Conservation (phyloP, 768 basidiomycete genomes). For the Collybia sordida region DNA sequence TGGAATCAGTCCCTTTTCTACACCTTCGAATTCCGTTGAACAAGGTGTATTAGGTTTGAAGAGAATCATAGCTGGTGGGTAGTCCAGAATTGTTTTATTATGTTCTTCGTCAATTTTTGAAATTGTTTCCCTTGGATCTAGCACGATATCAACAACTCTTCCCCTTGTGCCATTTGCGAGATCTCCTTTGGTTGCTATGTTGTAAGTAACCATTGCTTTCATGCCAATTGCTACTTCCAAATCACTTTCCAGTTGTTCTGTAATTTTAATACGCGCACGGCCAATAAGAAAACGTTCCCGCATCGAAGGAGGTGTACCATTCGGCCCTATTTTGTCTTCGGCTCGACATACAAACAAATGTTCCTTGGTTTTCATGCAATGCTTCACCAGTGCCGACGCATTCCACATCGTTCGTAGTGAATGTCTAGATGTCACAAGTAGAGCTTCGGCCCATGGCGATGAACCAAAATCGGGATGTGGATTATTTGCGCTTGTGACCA, state of each 20-base stretch:
- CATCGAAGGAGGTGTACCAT: background rate
- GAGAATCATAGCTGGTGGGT: slow-evolving; percentile 28
- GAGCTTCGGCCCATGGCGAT: background rate
- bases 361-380: background rate
- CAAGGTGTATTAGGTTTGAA: slow-evolving; percentile 24
- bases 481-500: background rate
- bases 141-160: slow-evolving; percentile 25
- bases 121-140: slow-evolving; percentile 32
- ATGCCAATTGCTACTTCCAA: slow-evolving; percentile 33
- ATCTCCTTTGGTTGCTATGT: slow-evolving; percentile 35
- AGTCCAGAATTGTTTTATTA: slow-evolving; percentile 17
- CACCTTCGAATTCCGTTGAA: slow-evolving; percentile 17
- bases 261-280: slow-evolving; percentile 8
- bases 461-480: background rate
- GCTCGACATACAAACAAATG: slow-evolving; percentile 9
- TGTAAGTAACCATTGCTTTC: slow-evolving; percentile 35
- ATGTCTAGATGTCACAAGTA: background rate
- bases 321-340: slow-evolving; percentile 21
- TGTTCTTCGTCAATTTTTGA: background rate
- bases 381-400: background rate
- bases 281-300: slow-evolving; percentile 4
- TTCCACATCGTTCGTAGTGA: background rate
- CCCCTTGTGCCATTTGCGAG: slow-evolving; percentile 41
- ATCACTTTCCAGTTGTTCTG: slow-evolving; percentile 14
- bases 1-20: slow-evolving; percentile 24